phyloP scores from a whole-genome alignment of 768 basidiomycete genomes.

The Lanmaoa rubissima region DNA sequence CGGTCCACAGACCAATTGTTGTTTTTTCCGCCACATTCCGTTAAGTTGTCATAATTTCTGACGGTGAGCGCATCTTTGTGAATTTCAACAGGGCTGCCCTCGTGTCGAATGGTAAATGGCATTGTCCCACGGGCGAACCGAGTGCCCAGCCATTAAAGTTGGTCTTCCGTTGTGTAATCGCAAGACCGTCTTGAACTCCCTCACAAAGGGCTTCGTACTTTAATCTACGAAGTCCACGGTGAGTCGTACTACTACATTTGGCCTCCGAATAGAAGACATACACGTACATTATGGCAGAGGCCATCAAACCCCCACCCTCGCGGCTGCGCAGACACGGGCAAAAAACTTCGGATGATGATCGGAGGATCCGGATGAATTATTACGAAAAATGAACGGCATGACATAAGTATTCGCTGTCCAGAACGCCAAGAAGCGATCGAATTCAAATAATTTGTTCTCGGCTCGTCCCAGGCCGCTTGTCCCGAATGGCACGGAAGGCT shows the following conservation, averaged over 20 bases:
- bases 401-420: background rate
- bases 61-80: background rate
- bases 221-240: too few relatives aligned
- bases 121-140: background rate
- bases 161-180: background rate
- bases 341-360: conserved; percentile 1
- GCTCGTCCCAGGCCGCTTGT: background rate
- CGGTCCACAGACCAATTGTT: conserved; percentile 12
- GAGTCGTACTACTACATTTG: too few relatives aligned
- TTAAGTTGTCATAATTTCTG: conserved; percentile 12
- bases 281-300: background rate
- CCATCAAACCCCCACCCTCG: background rate
- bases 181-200: background rate
- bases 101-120: background rate
- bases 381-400: background rate
- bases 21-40: conserved; percentile 17
- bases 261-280: background rate
- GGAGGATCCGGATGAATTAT: conserved; percentile 2
- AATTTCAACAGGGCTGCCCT: background rate
- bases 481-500: background rate
- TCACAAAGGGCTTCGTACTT: background rate
- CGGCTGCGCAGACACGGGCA: background rate
- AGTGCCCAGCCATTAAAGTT: background rate
- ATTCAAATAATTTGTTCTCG: conserved; percentile 1
- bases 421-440: background rate